Evolutionary conservation across 2,329 filamentous ascomycete genomes (phyloP), one percentile per base, ranked within the genome.

Genomic region (Trichoderma sp.): DNA sequence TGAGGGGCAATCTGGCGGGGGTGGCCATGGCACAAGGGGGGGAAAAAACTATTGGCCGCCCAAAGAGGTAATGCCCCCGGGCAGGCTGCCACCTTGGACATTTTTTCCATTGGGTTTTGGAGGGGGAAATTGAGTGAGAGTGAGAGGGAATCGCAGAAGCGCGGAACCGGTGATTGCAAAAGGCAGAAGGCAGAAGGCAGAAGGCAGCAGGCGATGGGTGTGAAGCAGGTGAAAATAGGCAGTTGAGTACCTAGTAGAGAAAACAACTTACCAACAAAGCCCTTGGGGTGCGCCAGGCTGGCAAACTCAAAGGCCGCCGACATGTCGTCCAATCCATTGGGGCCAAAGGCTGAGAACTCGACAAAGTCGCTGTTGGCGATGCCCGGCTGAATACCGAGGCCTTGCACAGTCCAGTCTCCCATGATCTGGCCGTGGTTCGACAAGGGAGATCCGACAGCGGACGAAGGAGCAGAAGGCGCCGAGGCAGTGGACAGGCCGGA

Each of bases 371-470:
- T 84, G 73, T 87, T 84, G 65, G 92, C 88, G 73, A 93, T 92
- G 77, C 85, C 83, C 34, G 91, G 90, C 75, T 87, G 88, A 70
- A 92, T 84, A 65, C 86, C 88, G 43, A 92, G 82, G 68, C 86
- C 86, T 66, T 79, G 77, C 24, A 84, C 81, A 74, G 85, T 80
- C 88, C 90, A 92, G 73, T 90, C 88, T 60, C 89, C 84, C 65
- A 88, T 85, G 76, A 87, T 81, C 75, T 88, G 87, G 71, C 86
- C 86, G 76, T 88, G 86, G 74, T 87, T 86, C 2, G 90, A 90
- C 76, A 89, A 88, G 30, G 91, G 91, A 26, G 91, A 93, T 71
- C 90, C 90, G 73, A 90, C 87, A 69, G 88, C 89, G 9, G 91
- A 92, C 1, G 90, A 92, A 7, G 90, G 84, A 4, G 88, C 89